Base-by-base conservation (phyloP, 495 filamentous ascomycete species). In the Penicillium antarcticum region DNA sequence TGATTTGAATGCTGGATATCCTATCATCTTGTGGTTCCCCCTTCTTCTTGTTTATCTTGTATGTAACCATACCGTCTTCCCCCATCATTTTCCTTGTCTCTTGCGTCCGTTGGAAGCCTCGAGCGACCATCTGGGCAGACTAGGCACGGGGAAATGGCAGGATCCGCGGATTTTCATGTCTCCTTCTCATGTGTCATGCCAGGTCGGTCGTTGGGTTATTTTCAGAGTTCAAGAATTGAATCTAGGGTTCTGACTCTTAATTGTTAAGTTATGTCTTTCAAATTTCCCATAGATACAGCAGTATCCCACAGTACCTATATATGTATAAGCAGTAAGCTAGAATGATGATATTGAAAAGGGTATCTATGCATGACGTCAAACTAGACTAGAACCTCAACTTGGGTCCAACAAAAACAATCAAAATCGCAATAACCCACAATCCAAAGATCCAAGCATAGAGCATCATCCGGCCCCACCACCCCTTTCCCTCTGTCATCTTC, bases 391-490 rank as follows among this genome's bases (percentile, higher is more conserved):
- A 94, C 68, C 91, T 74, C 61, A 96, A 67, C 78, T 95, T 96
- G 10, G 91, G 91, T 58, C 86, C 69, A 49, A 92, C 77, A 72
- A 85, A 89, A 2, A 95, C 89, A 52, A 96, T 66, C 63, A 89
- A 53, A 13, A 95, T 67, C 2, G 88, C 80, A 34, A 87, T 66
- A 13, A 94, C 61, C 82, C 87, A 89, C 57, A 96, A 55, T 44
- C 82, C 89, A 45, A 83, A 85, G 41, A 96, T 91, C 77, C 86
- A 86, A 12, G 75, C 85, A 78, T 95, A 95, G 43, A 96, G 73
- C 77, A 88, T 75, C 75, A 96, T 81, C 45, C 91, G 64, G 14
- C 87, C 91, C 87, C 81, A 91, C 87, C 86, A 92, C 1, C 91
- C 91, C 63, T 85, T 82, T 9, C 90, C 91, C 73, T 95, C 91